A percentile compares a stretch with the other conserved stretches of the same genome.
Conservation (phyloP, 2,329 filamentous ascomycete genomes). For the Botrytis elliptica region DNA sequence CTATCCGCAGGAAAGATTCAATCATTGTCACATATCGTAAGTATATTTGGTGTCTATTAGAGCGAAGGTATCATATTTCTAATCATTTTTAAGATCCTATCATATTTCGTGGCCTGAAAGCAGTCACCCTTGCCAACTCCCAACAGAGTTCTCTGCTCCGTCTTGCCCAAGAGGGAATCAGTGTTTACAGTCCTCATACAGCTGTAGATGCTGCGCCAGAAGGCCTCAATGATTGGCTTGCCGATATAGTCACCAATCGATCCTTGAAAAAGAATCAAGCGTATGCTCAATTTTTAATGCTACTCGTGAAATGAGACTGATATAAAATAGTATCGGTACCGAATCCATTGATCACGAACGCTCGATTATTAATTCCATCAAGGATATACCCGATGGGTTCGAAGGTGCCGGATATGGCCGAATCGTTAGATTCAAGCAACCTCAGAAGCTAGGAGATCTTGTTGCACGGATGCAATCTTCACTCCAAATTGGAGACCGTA, state of each 20-base stretch:
- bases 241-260: constrained; percentile 66
- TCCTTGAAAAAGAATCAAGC: constrained; percentile 8
- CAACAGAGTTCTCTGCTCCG: constrained; percentile 84
- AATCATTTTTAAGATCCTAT: constrained; percentile 69
- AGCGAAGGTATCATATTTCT: constrained; percentile 3
- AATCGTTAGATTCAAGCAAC: constrained; percentile 35
- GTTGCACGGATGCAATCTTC: constrained; percentile 30
- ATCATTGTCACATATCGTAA: constrained; percentile 88
- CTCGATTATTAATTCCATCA: constrained; percentile 35
- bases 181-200: constrained; percentile 94
- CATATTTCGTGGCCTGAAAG: constrained; percentile 91
- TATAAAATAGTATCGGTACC: constrained; percentile 28
- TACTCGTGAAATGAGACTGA: background rate
- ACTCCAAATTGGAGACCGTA: constrained; percentile 23
- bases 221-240: constrained; percentile 92
- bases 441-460: constrained; percentile 32
- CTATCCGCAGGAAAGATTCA: constrained; percentile 71
- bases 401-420: constrained; percentile 39
- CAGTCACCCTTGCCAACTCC: constrained; percentile 76
- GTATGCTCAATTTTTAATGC: constrained; percentile 13
- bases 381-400: constrained; percentile 30
- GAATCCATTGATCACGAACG: constrained; percentile 22
- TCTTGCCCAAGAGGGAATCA: constrained; percentile 82
- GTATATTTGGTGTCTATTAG: constrained; percentile 32
- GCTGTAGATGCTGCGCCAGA: constrained; percentile 83